Base-by-base conservation (phyloP, 371 early-diverging fungal genomes). In the Sporodiniella umbellata region DNA sequence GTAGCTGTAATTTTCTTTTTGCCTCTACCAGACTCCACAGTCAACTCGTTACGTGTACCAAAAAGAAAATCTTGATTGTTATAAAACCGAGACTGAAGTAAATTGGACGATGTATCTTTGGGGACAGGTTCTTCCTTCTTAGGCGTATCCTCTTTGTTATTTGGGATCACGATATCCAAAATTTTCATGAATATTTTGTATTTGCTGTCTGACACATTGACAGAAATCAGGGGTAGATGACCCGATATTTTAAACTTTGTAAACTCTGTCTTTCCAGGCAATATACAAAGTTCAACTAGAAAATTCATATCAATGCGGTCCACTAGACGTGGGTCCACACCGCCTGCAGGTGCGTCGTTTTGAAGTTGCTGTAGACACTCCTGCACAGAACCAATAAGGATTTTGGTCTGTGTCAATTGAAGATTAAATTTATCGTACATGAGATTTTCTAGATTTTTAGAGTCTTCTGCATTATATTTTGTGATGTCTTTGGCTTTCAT, bases 371-470 rank as follows among this genome's bases (percentile, higher is more conserved):
- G 67, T 45, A 94, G 64, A 51, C 95, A 96, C 5, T 77, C 68
- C 49, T 75, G 67, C 0, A 88, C 65, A 4, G 79, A 74, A 6
- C 85, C 89, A 35, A 90, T 78, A 7, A 88, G 63, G 11, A 87
- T 74, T 68, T 90, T 80, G 1, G 75, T 73, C 46, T 84, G 79
- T 17, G 83, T 78, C 11, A 94, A 60, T 7, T 76, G 55, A 43
- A 90, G 72, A 18, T 78, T 78, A 62, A 92, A 92, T 47, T 83
- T 82, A 59, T 95, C 95, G 50, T 94, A 94, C 68, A 93, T 82
- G 4, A 90, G 63, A 3, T 69, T 60, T 42, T 86, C 78, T 15
- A 93, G 60, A 11, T 80, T 75, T 4, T 58, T 58, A 43, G 80
- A 59, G 17, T 92, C 87, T n/a, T 72, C 72, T 11, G 64, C 61